phyloP scores from a whole-genome alignment of 306 rosid genomes.

The Hippophae gyantsensis region DNA sequence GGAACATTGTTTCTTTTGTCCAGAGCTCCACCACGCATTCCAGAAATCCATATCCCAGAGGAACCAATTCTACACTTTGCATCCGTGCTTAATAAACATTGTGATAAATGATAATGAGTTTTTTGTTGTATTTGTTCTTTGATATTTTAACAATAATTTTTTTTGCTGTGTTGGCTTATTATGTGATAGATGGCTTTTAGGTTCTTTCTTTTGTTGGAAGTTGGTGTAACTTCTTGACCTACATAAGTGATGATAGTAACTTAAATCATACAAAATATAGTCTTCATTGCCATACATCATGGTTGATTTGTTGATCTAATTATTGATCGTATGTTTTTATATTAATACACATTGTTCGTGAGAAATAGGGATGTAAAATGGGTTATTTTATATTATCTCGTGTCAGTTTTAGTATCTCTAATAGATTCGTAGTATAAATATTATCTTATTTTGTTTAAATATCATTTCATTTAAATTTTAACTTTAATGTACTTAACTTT shows the following conservation, averaged over 20 bases:
- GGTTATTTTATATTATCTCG: no score
- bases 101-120: neutral
- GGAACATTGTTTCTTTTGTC: constrained; percentile 3
- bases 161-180: neutral
- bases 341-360: constrained; percentile 53
- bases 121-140: neutral
- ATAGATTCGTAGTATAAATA: no score
- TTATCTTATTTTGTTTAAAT: no score
- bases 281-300: no score
- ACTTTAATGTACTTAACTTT: no score
- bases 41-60: constrained; percentile 60
- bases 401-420: accelerated
- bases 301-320: neutral
- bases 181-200: constrained; percentile 79
- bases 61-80: constrained; percentile 52
- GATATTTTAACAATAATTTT: neutral
- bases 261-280: no score
- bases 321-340: constrained; percentile 1
- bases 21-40: constrained; percentile 71
- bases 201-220: constrained; percentile 61
- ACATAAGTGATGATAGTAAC: constrained; percentile 40
- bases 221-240: constrained; percentile 81
- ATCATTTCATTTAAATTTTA: no score
- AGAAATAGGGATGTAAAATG: constrained; percentile 57
- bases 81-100: constrained; percentile 32